Evolutionary conservation across 495 filamentous ascomycete genomes (phyloP), one percentile per base, ranked within the genome.

Genomic region (Aspergillus olivimuriae): DNA sequence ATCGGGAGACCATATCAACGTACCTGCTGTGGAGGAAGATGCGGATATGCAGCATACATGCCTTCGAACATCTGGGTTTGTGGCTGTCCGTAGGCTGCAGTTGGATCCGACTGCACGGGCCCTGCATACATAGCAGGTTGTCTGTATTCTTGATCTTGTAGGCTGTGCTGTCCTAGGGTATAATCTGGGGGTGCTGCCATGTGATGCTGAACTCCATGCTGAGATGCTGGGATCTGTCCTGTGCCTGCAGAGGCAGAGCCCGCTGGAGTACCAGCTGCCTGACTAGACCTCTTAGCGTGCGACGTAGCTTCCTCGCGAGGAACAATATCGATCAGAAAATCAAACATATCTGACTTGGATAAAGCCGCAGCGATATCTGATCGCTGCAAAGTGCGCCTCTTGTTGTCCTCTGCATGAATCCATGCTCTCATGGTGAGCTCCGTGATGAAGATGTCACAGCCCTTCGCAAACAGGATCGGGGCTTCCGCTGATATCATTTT

Each of bases 401-500:
- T 98, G 73, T 98, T 98, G 63, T 98, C 92, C 59, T 98, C 92
- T 4, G 92, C 92, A 55, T 97, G 92, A 19, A 98, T 97, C 92
- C 92, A 98, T n/a, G 92, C 92, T 38, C 92, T 87, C 92, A 98
- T 98, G 1, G 92, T 97, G 34, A 98, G 74, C 64, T 98, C 92
- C 3, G 92, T 98, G 57, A 98, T 98, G 69, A 98, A 98, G 56
- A 98, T 96, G 61, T 98, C 92, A 67, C 92, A 98, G 31, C 94
- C 92, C 70, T 98, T 98, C 37, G 92, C 92, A 58, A 98, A 98
- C 12, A 98, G 71, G 56, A 98, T 98, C 10, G 92, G 92, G 4
- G 92, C 92, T 67, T 98, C 92, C 16, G 92, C 92, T 9, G 89
- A 95, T 39, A 98, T 98, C 92, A 98, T 98, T 70, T 98, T 98